Percentiles rank a stretch among this genome's conserved stretches.
phyloP scores from a whole-genome alignment of 495 filamentous ascomycete genomes.

The Jackrogersella multiformis region DNA sequence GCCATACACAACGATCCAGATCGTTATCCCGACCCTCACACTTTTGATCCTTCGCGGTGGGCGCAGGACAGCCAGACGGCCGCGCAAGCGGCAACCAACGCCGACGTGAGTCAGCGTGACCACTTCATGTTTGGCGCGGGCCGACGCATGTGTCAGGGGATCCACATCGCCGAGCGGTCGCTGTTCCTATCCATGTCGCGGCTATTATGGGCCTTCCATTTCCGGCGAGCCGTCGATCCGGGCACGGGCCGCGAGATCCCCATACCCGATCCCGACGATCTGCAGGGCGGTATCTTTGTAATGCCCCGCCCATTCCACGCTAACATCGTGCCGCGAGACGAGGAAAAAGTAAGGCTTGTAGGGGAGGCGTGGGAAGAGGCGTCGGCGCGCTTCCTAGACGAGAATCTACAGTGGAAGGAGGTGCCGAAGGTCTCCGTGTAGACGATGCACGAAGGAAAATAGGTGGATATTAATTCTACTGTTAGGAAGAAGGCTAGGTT shows the following conservation, averaged over 20 bases:
- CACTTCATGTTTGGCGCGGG: conserved; percentile 61
- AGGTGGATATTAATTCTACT: too few species aligned
- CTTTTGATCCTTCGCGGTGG: not conserved
- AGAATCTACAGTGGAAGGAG: too few species aligned
- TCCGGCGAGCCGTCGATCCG: conserved; percentile 18
- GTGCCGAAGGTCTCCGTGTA: too few species aligned
- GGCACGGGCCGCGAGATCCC: not conserved
- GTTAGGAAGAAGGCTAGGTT: too few species aligned
- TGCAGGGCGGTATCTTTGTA: too few species aligned
- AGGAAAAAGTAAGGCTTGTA: too few species aligned
- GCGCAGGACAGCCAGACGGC: not conserved
- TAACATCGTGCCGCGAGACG: too few species aligned
- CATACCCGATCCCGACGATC: too few species aligned
- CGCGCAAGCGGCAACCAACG: not conserved
- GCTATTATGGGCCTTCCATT: conserved; percentile 62
- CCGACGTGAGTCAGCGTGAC: not conserved
- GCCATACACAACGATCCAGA: not conserved
- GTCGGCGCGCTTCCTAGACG: too few species aligned
- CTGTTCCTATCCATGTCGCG: conserved; percentile 58
- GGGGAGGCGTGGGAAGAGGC: too few species aligned
- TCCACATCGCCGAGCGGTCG: conserved; percentile 60
- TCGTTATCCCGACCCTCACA: not conserved
- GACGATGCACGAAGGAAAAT: too few species aligned
- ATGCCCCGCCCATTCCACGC: too few species aligned
- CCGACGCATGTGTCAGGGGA: conserved; percentile 61